phyloP scores from a whole-genome alignment of 2,329 filamentous ascomycete species.

The Didymella exigua region DNA sequence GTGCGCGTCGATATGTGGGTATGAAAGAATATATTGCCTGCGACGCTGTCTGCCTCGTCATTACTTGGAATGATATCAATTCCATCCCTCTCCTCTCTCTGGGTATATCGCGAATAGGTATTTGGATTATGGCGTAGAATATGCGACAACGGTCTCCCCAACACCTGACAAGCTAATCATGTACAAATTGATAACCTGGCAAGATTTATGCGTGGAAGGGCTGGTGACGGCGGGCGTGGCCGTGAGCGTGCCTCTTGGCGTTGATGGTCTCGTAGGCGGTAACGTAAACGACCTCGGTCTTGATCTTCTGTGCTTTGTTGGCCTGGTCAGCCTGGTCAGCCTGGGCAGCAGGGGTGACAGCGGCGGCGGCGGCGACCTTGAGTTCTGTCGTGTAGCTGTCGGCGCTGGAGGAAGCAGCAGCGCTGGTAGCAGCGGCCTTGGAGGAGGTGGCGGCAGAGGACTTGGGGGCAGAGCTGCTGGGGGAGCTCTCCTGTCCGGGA shows the following conservation, averaged over 20 bases:
- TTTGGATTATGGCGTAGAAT: slow-evolving; percentile 34
- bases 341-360: slow-evolving; percentile 30
- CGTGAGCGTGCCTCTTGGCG: slow-evolving; percentile 44
- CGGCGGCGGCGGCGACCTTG: slow-evolving; percentile 33
- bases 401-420: slow-evolving; percentile 15
- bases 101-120: slow-evolving; percentile 40
- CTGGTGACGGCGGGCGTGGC: slow-evolving; percentile 37
- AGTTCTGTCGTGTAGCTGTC: slow-evolving; percentile 17
- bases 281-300: slow-evolving; percentile 41
- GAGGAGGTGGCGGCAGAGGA: slow-evolving; percentile 16
- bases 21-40: slow-evolving; percentile 45
- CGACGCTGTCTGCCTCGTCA: slow-evolving; percentile 47
- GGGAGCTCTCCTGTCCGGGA: slow-evolving; percentile 24
- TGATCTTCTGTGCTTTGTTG: slow-evolving; percentile 26
- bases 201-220: slow-evolving; percentile 41
- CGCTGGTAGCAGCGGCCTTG: slow-evolving; percentile 13
- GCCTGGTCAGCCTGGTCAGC: slow-evolving; percentile 6
- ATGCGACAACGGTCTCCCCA: slow-evolving; percentile 28
- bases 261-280: slow-evolving; percentile 41
- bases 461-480: slow-evolving; percentile 4
- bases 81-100: slow-evolving; percentile 28
- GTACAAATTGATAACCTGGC: slow-evolving; percentile 19
- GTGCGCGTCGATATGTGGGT: slow-evolving; percentile 34
- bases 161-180: slow-evolving; percentile 29
- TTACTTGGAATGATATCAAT: slow-evolving; percentile 39